These are phyloP conservation scores for Hypoxylon fragiforme DNA, from an alignment of 495 filamentous ascomycete genomes.

Conservation along the genomic window DNA sequence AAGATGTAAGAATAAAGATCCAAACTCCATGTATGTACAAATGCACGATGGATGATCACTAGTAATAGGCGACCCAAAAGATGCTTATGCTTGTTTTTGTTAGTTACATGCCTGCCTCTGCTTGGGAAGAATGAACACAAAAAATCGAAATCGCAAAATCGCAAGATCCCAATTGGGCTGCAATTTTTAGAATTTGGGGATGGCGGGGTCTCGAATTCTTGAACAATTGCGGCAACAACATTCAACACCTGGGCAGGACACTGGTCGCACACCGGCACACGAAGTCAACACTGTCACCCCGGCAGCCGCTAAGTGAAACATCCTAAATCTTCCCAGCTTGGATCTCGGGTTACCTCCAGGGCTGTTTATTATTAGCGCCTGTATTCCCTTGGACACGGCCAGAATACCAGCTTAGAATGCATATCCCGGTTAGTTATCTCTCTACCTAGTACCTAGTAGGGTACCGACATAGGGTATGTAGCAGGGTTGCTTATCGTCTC, in stretches of 20 bases:
- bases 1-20: slow-evolving; percentile 28
- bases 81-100: slow-evolving; percentile 33
- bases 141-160: no score
- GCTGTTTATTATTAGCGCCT: no score
- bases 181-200: background rate
- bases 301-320: slow-evolving; percentile 20
- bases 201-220: slow-evolving; percentile 28
- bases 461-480: no score
- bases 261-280: slow-evolving; percentile 4
- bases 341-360: no score
- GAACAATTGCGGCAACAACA: background rate
- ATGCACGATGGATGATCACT: slow-evolving; percentile 32
- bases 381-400: no score
- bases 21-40: background rate
- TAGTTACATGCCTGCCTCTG: slow-evolving; percentile 30
- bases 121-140: slow-evolving; percentile 21
- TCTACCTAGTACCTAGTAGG: no score
- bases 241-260: no score
- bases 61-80: slow-evolving; percentile 21
- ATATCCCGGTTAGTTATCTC: no score
- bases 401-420: no score
- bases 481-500: slow-evolving; percentile 18
- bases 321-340: background rate
- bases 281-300: slow-evolving; percentile 32
- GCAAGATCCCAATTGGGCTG: slow-evolving; percentile 24